Percentiles rank a stretch among this genome's conserved stretches.
Conservation (phyloP, 2,329 filamentous ascomycete species). For the Scedosporium apiospermum region DNA sequence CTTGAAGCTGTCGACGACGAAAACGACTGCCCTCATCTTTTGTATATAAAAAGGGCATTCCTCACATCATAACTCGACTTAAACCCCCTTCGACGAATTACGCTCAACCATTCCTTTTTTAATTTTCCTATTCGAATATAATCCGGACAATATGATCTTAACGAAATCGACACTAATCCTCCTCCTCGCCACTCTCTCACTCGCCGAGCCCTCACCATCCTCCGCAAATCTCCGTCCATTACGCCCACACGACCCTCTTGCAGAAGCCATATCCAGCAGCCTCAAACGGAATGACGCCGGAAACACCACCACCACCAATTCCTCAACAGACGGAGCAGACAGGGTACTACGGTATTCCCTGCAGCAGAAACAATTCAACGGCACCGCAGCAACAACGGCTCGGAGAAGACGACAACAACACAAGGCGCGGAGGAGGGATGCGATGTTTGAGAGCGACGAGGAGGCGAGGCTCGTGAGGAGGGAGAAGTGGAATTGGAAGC, state of each 20-base stretch:
- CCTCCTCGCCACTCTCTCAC: background rate
- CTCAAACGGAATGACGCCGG: too few relatives aligned
- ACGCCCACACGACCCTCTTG: background rate
- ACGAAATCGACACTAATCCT: background rate
- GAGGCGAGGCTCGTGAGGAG: background rate
- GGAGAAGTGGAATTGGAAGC: constrained; percentile 5
- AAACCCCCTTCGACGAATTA: background rate
- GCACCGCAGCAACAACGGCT: background rate
- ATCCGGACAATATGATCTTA: background rate
- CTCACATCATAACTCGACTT: background rate
- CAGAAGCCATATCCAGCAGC: background rate
- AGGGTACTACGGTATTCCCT: constrained; percentile 1
- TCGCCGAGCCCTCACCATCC: background rate
- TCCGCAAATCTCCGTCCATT: background rate
- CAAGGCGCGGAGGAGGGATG: background rate
- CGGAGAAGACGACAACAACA: background rate
- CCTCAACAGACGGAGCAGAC: background rate
- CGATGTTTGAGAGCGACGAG: background rate
- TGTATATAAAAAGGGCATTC: too few relatives aligned
- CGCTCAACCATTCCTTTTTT: background rate
- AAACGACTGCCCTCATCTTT: too few relatives aligned
- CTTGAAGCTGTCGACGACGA: too few relatives aligned
- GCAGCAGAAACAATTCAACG: background rate
- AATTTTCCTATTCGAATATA: background rate
- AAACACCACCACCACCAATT: too few relatives aligned